Base-by-base conservation (phyloP, 1,139 yeast species). In the Yamadazyma sp. region DNA sequence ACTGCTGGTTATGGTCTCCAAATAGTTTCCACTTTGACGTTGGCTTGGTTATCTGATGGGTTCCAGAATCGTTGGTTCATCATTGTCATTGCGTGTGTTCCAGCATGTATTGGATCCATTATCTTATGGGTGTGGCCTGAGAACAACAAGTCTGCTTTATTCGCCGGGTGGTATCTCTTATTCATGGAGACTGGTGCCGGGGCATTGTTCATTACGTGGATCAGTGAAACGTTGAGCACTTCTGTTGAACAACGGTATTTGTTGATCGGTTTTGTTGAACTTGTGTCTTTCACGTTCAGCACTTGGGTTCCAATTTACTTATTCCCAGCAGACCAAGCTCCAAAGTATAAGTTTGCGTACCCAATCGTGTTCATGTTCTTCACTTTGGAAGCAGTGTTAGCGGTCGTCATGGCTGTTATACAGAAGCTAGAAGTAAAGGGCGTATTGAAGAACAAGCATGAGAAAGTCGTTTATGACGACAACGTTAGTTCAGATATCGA, bases 1-100 rank as follows among this genome's bases (percentile, higher is more conserved):
- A 59, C 66, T 5, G 59, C 56, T 30, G 65, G 55, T 8, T 49
- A 54, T 33, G 69, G 56, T 11, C 43, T 59, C 11, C 60, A 58
- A 40, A 54, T 62, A 14, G 46, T 58, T 6, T 22, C 39, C 16
- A 46, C 48, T 1, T 41, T 57, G 8, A 25, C 45, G 5, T 42
- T 44, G 42, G 59, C 58, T 2, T 50, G 53, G 45, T 34, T 56
- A 6, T 49, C 60, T 1, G 62, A 57, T 42, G 49, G 46, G 31
- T 28, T 46, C 10, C 59, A 61, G 14, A 46, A 41, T n/a, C 47
- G 61, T 33, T 51, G 50, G 47, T 34, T 49, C 3, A 38, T 51
- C 12, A 37, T 54, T 22, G 40, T 44, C 4, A 33, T 44, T 17
- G 53, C 53, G 22, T 45, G 50, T 41, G 23, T 44, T 16, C 42